phyloP scores from a whole-genome alignment of 306 rosid genomes.

The Pueraria montana region DNA sequence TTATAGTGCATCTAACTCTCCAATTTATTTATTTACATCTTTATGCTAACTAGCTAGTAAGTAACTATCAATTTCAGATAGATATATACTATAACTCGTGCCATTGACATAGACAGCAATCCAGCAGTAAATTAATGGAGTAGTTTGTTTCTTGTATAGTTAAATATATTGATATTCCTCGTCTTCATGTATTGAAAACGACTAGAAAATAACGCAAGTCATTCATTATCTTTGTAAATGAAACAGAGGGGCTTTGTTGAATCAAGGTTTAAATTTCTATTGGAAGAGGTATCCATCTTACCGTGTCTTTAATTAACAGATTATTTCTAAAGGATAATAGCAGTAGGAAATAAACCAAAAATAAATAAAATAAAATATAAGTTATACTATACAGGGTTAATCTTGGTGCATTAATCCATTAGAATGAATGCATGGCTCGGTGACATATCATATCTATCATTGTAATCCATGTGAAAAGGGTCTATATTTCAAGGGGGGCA shows the following conservation, averaged over 20 bases:
- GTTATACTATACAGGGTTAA: no score
- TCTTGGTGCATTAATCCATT: no score
- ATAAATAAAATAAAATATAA: no score
- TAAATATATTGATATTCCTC: neutral
- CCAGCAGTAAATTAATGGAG: neutral
- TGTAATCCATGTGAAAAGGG: no score
- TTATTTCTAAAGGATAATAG: no score
- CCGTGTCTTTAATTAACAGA: no score
- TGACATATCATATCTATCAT: no score
- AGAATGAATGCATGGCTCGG: no score
- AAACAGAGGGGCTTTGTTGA: neutral
- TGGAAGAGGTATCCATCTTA: no score
- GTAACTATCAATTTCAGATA: neutral
- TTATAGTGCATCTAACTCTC: neutral
- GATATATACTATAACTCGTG: slow-evolving; percentile 1
- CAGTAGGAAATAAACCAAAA: no score
- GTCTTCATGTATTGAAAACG: neutral
- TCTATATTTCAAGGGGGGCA: no score
- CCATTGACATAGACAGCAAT: neutral
- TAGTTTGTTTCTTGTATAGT: slow-evolving; percentile 33
- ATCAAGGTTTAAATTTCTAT: no score
- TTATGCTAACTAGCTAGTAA: neutral
- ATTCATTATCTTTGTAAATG: neutral
- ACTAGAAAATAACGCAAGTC: neutral
- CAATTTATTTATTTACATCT: neutral